phyloP scores from a whole-genome alignment of 805 yeast genomes.

The Kodamaea fukazawae region DNA sequence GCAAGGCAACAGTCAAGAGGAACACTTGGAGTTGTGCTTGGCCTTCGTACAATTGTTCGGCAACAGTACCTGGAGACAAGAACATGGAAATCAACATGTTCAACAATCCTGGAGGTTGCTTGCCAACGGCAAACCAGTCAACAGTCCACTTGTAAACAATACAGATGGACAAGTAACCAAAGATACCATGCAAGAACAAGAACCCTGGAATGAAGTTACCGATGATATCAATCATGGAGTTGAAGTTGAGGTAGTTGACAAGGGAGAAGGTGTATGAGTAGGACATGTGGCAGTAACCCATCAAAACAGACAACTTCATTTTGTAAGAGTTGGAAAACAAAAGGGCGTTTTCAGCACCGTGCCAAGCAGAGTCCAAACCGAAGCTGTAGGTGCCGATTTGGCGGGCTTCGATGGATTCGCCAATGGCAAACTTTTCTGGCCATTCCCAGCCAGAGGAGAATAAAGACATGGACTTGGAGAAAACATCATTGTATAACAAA shows the following conservation, averaged over 20 bases:
- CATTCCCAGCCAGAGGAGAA: conserved; percentile 92
- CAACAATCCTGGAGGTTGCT: conserved; percentile 68
- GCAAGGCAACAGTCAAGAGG: conserved; percentile 54
- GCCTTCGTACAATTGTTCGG: conserved; percentile 62
- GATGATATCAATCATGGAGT: conserved; percentile 59
- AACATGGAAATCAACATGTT: conserved; percentile 78
- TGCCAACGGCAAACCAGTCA: conserved; percentile 62
- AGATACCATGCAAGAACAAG: conserved; percentile 71
- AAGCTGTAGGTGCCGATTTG: conserved; percentile 53
- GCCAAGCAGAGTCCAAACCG: conserved; percentile 76
- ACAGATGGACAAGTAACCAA: conserved; percentile 65
- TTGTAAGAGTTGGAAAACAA: conserved; percentile 71
- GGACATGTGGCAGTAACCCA: conserved; percentile 76
- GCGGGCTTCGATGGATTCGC: conserved; percentile 43
- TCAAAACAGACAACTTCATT: conserved; percentile 71
- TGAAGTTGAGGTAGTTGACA: conserved; percentile 57
- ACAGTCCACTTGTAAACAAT: conserved; percentile 73
- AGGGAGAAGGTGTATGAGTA: conserved; percentile 68
- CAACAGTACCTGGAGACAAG: conserved; percentile 66
- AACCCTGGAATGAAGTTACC: conserved; percentile 76
- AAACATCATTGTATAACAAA: conserved; percentile 85
- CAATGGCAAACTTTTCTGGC: conserved; percentile 42
- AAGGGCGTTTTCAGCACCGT: conserved; percentile 71
- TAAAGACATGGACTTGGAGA: conserved; percentile 85
- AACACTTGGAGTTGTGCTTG: conserved; percentile 61